A percentile compares a stretch with the other conserved stretches of the same genome.
These are phyloP conservation scores for Turnera subulata DNA, from an alignment of 345 rosid species.

Conservation along the genomic window DNA sequence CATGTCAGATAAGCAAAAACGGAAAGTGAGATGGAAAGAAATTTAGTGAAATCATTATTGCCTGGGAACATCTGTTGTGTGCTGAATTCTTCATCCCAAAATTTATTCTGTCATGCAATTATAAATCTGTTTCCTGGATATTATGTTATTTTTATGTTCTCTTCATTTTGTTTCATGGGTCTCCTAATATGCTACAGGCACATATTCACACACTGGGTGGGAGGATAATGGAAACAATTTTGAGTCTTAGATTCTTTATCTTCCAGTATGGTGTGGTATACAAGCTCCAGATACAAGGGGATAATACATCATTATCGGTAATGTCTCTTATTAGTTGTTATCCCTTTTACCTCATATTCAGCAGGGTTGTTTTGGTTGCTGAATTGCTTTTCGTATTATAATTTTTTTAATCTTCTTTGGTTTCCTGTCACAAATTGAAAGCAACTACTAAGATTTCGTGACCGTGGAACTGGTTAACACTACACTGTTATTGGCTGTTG, in stretches of 20 bases:
- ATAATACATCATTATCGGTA: conserved; percentile 66
- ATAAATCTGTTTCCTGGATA: no score
- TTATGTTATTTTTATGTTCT: neutral
- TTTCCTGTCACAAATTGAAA: neutral
- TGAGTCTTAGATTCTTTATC: conserved; percentile 79
- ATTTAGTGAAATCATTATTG: no score
- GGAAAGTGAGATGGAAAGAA: neutral
- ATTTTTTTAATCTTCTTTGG: neutral
- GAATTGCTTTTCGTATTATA: neutral
- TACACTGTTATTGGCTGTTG: neutral
- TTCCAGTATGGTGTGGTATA: conserved; percentile 95
- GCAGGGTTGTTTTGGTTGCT: neutral
- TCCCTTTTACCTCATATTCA: neutral
- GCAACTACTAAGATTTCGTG: neutral
- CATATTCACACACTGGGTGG: conserved; percentile 84
- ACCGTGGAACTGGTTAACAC: neutral
- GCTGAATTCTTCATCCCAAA: neutral
- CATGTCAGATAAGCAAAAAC: neutral
- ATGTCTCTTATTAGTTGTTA: conserved; percentile 1
- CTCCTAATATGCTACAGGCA: conserved; percentile 39
- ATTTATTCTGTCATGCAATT: neutral
- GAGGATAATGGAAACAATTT: conserved; percentile 80
- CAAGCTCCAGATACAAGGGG: conserved; percentile 60
- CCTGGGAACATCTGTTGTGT: neutral
- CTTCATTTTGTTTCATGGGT: neutral